Evolutionary conservation across 306 rosid species (phyloP).

Genomic region (Rosa multiflora): DNA sequence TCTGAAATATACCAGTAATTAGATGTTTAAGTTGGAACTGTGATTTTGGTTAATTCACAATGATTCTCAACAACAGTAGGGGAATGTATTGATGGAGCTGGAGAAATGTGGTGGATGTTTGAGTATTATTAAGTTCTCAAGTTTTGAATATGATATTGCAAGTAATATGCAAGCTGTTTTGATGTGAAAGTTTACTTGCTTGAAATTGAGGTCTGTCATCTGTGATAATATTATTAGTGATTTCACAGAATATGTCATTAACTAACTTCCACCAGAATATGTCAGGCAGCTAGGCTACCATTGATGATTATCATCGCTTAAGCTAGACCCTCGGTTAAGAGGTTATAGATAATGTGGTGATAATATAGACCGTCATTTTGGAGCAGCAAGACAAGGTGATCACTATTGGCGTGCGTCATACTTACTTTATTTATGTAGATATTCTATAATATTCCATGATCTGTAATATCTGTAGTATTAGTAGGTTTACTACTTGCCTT

Average conservation of each 20-base stretch:
- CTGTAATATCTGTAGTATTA: too few relatives aligned
- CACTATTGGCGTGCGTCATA: too few relatives aligned
- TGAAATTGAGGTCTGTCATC: background rate
- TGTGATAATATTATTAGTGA: background rate
- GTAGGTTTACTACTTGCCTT: too few relatives aligned
- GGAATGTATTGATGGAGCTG: conserved; percentile 23
- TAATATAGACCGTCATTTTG: too few relatives aligned
- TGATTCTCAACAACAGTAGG: conserved; percentile 48
- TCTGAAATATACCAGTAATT: too few relatives aligned
- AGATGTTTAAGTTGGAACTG: too few relatives aligned
- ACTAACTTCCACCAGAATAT: background rate
- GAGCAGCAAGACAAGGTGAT: too few relatives aligned
- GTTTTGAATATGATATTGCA: background rate
- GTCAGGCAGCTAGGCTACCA: background rate
- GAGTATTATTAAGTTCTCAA: background rate
- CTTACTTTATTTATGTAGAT: too few relatives aligned
- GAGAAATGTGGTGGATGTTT: background rate
- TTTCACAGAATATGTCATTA: background rate
- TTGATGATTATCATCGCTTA: too few relatives aligned
- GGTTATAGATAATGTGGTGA: too few relatives aligned
- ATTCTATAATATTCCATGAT: too few relatives aligned
- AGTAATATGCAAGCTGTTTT: background rate
- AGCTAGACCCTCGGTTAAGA: too few relatives aligned
- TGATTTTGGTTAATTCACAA: conserved; percentile 43
- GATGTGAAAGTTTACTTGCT: background rate